These are phyloP conservation scores for Pochonia chlamydosporia DNA, from an alignment of 2,329 filamentous ascomycete genomes.

Conservation along the genomic window DNA sequence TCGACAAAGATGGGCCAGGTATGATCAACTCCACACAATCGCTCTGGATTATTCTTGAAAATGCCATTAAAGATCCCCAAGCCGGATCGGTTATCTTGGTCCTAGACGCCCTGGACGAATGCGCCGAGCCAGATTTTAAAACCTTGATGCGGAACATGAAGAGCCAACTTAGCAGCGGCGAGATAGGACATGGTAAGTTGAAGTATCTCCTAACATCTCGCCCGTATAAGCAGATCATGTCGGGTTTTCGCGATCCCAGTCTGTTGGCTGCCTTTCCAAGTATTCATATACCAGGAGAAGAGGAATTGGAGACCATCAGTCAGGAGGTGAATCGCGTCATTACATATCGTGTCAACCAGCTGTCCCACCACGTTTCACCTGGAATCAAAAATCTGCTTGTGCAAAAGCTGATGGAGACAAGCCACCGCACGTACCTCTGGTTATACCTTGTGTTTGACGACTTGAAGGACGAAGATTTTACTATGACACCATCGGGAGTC, in stretches of 20 bases:
- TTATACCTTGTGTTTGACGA: conserved; percentile 28
- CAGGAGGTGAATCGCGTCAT: conserved; percentile 31
- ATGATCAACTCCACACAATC: conserved; percentile 16
- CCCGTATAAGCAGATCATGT: conserved; percentile 23
- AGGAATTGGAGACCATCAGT: conserved; percentile 18
- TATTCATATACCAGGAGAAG: background rate
- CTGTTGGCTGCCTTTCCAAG: background rate
- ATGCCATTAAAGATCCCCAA: conserved; percentile 16
- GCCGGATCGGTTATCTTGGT: conserved; percentile 27
- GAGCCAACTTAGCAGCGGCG: background rate
- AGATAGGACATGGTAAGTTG: conserved; percentile 10
- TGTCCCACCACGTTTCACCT: conserved; percentile 9
- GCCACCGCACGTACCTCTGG: conserved; percentile 32
- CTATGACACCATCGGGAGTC: conserved; percentile 14
- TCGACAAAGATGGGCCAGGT: conserved; percentile 16
- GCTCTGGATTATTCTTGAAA: conserved; percentile 28
- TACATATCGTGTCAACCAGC: conserved; percentile 15
- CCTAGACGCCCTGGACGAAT: conserved; percentile 36
- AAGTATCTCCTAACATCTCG: conserved; percentile 31
- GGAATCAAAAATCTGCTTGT: conserved; percentile 13
- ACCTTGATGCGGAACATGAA: conserved; percentile 12
- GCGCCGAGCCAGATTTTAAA: conserved; percentile 16
- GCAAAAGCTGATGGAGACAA: conserved; percentile 11
- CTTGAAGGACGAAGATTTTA: conserved; percentile 16
- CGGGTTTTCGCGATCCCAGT: conserved; percentile 12